These are phyloP conservation scores for Symbiotaphrina buchneri DNA, from an alignment of 495 filamentous ascomycete species.

Conservation along the genomic window DNA sequence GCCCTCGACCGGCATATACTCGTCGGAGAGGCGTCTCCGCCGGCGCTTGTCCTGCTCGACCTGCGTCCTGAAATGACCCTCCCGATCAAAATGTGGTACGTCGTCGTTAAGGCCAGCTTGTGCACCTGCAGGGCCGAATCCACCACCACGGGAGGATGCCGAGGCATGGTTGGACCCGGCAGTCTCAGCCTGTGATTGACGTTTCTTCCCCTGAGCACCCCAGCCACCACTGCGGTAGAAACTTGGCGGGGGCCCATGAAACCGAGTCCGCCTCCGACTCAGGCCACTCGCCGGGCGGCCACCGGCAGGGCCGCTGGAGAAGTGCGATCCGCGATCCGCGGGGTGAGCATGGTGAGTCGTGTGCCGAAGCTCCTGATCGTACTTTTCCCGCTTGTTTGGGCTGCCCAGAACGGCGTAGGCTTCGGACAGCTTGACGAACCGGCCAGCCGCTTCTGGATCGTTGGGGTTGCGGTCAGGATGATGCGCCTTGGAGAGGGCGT, in stretches of 20 bases:
- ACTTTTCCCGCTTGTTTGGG: conserved; percentile 44
- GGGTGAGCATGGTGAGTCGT: conserved; percentile 11
- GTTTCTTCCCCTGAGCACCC: conserved; percentile 22
- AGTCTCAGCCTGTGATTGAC: conserved; percentile 7
- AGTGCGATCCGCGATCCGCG: conserved; percentile 8
- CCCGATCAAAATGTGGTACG: conserved; percentile 39
- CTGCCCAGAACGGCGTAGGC: conserved; percentile 65
- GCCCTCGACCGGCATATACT: conserved; percentile 4
- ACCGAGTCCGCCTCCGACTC: conserved; percentile 47
- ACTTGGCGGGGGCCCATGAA: conserved; percentile 68
- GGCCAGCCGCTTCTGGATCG: conserved; percentile 46
- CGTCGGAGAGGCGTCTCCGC: conserved; percentile 13
- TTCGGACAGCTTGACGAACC: conserved; percentile 70
- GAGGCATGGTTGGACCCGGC: conserved; percentile 5
- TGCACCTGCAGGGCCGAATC: conserved; percentile 1
- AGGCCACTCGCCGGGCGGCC: conserved; percentile 62
- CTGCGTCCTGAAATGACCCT: conserved; percentile 45
- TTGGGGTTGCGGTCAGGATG: conserved; percentile 80
- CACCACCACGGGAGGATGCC: not conserved
- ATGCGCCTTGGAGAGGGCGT: conserved; percentile 72
- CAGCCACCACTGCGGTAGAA: conserved; percentile 70
- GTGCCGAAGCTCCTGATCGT: conserved; percentile 46
- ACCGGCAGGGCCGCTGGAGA: conserved; percentile 20
- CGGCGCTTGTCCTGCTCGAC: conserved; percentile 33
- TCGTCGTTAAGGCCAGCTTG: conserved; percentile 16